Base-by-base conservation (phyloP, 1,284 basidiomycete species). In the Ceratobasidium sp. region DNA sequence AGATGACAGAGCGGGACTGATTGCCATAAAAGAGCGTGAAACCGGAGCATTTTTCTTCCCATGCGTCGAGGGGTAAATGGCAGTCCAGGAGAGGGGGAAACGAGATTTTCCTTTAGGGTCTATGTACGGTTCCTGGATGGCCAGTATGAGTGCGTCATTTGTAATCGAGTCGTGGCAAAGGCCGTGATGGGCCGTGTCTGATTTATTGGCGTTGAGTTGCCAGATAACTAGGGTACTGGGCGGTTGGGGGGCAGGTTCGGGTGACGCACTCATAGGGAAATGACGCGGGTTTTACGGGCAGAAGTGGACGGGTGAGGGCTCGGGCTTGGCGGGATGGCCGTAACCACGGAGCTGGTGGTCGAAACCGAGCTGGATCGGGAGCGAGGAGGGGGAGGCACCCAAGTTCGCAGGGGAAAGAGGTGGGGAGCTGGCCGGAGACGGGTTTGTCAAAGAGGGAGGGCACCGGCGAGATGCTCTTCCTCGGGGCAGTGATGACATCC, bases 131-230 rank as follows among this genome's bases (percentile, higher is more conserved):
- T 74, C 57, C 33, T 74, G 70, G 26, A 73, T 26, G 5, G 70
- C 70, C 0, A 73, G 6, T 1, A 73, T 44, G 42, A n/a, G 52
- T 6, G 23, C 52, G 54, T 15, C 40, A 9, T 3, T 2, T 12
- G 23, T 7, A 2, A 61, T 1, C 1, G 44, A 26, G 56, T 61
- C 57, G 20, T 73, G 52, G 1, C 23, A 5, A 33, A 73, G 13
- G 2, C 17, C 4, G 40, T 2, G 10, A 10, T 61, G 56, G n/a
- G 57, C 57, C 1, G 6, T 6, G 12, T 1, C 10, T 7, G 70
- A 73, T 48, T 59, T 73, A 26, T 62, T 73, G 1, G 28, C 44
- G 23, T 73, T 73, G 56, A 73, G 56, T 26, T 73, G 70, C 23
- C 44, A 73, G 1, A 73, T 73, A 3, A 1, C 26, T 13, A 61